A percentile compares a stretch with the other conserved stretches of the same genome.
Conservation (phyloP, 2,329 filamentous ascomycete genomes). For the Claviceps lovelessii region DNA sequence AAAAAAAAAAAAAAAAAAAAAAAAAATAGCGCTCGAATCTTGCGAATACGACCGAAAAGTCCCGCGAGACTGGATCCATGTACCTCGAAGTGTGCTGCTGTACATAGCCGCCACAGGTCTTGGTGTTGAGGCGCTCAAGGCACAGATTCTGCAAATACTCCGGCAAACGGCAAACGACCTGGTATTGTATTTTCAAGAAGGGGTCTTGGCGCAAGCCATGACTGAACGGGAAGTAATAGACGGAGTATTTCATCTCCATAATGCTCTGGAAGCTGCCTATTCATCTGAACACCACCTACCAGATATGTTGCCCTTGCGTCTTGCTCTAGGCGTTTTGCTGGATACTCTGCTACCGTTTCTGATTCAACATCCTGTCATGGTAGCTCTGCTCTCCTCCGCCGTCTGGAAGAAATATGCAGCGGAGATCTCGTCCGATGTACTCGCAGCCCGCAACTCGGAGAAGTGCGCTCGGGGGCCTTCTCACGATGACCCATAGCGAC, state of each 20-base stretch:
- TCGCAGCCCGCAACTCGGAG: slow-evolving; percentile 4
- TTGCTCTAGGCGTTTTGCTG: slow-evolving; percentile 18
- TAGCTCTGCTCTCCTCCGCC: slow-evolving; percentile 11
- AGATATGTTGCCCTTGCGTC: slow-evolving; percentile 18
- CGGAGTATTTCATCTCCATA: slow-evolving; percentile 15
- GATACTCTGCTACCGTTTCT: slow-evolving; percentile 13
- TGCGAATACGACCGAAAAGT: slow-evolving; percentile 13
- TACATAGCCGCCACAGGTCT: slow-evolving; percentile 19
- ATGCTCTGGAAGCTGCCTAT: slow-evolving; percentile 17
- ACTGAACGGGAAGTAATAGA: slow-evolving; percentile 9
- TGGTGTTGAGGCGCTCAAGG: slow-evolving; percentile 15
- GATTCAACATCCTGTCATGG: slow-evolving; percentile 11
- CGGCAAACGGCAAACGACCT: slow-evolving; percentile 14
- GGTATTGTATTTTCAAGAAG: slow-evolving; percentile 8
- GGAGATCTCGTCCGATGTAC: slow-evolving; percentile 14
- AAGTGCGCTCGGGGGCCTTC: neutral
- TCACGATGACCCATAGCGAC: neutral
- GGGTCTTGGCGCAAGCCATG: slow-evolving; percentile 8
- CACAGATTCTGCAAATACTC: slow-evolving; percentile 14
- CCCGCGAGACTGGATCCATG: slow-evolving; percentile 15
- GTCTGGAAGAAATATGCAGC: slow-evolving; percentile 13
- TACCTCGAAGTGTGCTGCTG: slow-evolving; percentile 19
- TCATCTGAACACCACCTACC: slow-evolving; percentile 7
- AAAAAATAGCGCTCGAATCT: slow-evolving; percentile 1
- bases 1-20: too few species aligned